These are phyloP conservation scores for Dactylonectria estremocensis DNA, from an alignment of 2,329 filamentous ascomycete species.

Conservation along the genomic window DNA sequence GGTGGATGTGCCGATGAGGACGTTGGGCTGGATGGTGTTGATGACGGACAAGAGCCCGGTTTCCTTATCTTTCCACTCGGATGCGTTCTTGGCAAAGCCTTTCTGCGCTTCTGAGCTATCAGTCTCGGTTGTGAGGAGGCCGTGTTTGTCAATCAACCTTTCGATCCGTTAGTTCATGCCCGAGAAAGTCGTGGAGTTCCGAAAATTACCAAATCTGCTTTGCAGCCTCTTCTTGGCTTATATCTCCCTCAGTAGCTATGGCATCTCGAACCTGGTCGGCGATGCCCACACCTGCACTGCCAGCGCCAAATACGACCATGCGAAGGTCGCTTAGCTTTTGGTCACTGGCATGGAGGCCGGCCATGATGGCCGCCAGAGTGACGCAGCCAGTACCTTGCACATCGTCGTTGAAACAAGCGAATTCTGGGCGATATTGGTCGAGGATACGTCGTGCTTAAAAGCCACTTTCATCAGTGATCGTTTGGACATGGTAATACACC, in stretches of 20 bases:
- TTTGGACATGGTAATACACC: background rate
- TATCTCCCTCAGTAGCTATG: slow-evolving; percentile 77
- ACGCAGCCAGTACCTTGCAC: slow-evolving; percentile 92
- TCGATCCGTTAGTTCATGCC: background rate
- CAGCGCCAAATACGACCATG: slow-evolving; percentile 84
- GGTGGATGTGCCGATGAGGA: slow-evolving; percentile 88
- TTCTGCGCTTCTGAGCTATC: slow-evolving; percentile 78
- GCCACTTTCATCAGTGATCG: background rate
- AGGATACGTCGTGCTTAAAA: slow-evolving; percentile 78
- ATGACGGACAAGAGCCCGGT: slow-evolving; percentile 77
- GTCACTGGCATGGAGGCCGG: slow-evolving; percentile 79
- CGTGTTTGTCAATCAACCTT: slow-evolving; percentile 87
- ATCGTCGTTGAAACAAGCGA: slow-evolving; percentile 93
- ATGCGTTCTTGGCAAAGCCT: slow-evolving; percentile 74
- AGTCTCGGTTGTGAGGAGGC: slow-evolving; percentile 77
- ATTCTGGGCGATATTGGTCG: slow-evolving; percentile 79
- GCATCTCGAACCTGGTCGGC: slow-evolving; percentile 88
- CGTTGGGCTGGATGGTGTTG: slow-evolving; percentile 81
- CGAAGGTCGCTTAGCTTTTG: slow-evolving; percentile 78
- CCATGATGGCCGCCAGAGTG: slow-evolving; percentile 85
- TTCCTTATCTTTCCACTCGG: slow-evolving; percentile 73
- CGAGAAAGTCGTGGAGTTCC: background rate
- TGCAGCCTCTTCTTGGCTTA: slow-evolving; percentile 80
- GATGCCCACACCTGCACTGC: slow-evolving; percentile 87
- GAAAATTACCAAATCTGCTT: slow-evolving; percentile 80